Evolutionary conservation across 1,284 basidiomycete genomes (phyloP), one percentile per base, ranked within the genome.

Genomic region (Puccinia polysora): DNA sequence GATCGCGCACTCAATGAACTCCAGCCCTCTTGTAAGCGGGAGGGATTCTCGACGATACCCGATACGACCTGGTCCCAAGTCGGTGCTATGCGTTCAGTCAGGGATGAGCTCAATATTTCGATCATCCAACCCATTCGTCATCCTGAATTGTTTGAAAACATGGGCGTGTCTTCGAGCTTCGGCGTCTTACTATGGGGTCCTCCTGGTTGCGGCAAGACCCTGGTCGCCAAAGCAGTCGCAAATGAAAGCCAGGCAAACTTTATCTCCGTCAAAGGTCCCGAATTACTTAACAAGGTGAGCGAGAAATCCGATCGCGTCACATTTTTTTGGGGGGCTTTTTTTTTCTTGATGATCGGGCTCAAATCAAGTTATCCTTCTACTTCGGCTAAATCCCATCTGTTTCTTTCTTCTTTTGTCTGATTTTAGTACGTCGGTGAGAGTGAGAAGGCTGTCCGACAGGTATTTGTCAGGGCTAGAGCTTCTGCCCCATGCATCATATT

Each of bases 121-220:
- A 91, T 98, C 75, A 93, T 98, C 2, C 91, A 97, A 78, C 95
- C 95, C 1, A 95, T 98, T 76, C 84, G 86, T 63, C 83, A 89
- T 55, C 95, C 95, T 0, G 92, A 94, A 78, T 80, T 97, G 1
- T 98, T 97, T 81, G 85, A 81, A 60, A 84, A 85, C 0, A 88
- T 97, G 1, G 95, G 94, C 12, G 91, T 96, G 74, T 86, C 87
- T 52, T 87, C 89, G 7, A 86, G 89, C 0, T 89, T 91, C 78
- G 95, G 95, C 2, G 95, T 97, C 0, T 82, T 97, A 23, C 82
- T 97, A n/a, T 98, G 94, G 95, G 95, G 95, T 18, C 95, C 95
- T 8, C 95, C 95, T 0, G 95, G 95, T 3, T 97, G 95, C 78
- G 94, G 95, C 10, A 97, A 97, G 82, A 98, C 95, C 0, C 79